Evolutionary conservation across 202 grass and related monocot species (phyloP).

Genomic region (Schoenoplectus tabernaemontani): DNA sequence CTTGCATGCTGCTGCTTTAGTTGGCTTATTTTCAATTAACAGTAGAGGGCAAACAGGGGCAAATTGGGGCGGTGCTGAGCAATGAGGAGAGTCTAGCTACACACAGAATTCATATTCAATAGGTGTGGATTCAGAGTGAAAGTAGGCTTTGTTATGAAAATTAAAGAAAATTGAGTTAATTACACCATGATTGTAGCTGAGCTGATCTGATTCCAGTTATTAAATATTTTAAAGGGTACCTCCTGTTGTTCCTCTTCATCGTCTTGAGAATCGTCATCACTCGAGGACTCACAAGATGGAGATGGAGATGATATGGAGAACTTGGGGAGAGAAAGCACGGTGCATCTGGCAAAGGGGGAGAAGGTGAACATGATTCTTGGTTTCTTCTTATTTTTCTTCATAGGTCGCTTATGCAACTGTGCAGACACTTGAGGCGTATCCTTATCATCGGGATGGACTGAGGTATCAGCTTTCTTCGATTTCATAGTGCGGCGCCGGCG

Average conservation of each 20-base stretch:
- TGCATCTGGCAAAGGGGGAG: constrained; percentile 57
- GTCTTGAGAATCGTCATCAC: constrained; percentile 31
- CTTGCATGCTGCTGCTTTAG: background rate
- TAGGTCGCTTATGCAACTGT: background rate
- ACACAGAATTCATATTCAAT: background rate
- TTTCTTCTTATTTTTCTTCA: constrained; percentile 30
- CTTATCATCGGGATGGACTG: background rate
- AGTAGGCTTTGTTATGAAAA: background rate
- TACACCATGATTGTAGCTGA: background rate
- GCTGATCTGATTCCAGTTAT: background rate
- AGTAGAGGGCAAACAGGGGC: too few relatives aligned
- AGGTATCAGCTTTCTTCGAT: background rate
- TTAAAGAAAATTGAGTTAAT: constrained; percentile 24
- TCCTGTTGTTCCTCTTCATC: constrained; percentile 16
- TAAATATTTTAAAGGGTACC: constrained; percentile 9
- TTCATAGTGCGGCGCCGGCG: background rate
- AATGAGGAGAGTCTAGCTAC: background rate
- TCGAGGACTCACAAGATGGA: constrained; percentile 16
- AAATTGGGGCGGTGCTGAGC: background rate
- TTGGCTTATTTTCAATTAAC: too few relatives aligned
- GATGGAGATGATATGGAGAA: background rate
- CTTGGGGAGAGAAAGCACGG: constrained; percentile 26
- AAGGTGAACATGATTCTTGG: constrained; percentile 35
- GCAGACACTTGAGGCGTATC: background rate
- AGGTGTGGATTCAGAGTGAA: background rate